A percentile compares a stretch with the other conserved stretches of the same genome.
phyloP scores from a whole-genome alignment of 192 early-diverging fungal species.

The Entomortierella chlamydospora region DNA sequence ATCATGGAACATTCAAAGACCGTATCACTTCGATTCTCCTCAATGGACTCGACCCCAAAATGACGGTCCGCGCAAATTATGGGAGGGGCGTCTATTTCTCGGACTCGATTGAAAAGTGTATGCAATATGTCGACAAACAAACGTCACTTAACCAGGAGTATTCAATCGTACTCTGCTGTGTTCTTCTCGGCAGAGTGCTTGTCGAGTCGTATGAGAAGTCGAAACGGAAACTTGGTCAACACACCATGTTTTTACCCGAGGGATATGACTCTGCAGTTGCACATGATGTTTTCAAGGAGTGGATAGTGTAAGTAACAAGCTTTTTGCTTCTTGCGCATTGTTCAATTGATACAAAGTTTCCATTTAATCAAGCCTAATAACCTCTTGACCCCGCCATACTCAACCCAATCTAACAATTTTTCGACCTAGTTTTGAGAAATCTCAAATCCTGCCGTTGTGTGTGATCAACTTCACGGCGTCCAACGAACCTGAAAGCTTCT shows the following conservation, averaged over 20 bases:
- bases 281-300: conserved; percentile 38
- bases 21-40: conserved; percentile 27
- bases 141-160: conserved; percentile 26
- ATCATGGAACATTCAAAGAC: conserved; percentile 26
- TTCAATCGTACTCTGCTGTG: conserved; percentile 39
- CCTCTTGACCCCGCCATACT: no score
- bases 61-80: conserved; percentile 36
- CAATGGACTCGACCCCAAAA: conserved; percentile 40
- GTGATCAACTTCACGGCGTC: conserved; percentile 45
- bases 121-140: conserved; percentile 42
- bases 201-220: conserved; percentile 27
- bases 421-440: conserved; percentile 42
- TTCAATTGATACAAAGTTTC: background rate
- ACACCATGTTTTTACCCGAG: conserved; percentile 29
- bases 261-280: conserved; percentile 34
- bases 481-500: conserved; percentile 21
- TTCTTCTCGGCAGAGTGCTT: conserved; percentile 26
- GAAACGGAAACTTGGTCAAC: conserved; percentile 1
- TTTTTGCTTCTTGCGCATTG: conserved; percentile 15
- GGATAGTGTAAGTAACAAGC: conserved; percentile 36
- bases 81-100: conserved; percentile 49
- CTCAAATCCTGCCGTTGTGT: conserved; percentile 42
- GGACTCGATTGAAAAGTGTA: conserved; percentile 49
- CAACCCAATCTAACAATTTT: no score
- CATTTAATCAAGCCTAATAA: background rate